These are phyloP conservation scores for Chaetomiaceae sp. DNA, from an alignment of 2,329 filamentous ascomycete species.

Conservation along the genomic window DNA sequence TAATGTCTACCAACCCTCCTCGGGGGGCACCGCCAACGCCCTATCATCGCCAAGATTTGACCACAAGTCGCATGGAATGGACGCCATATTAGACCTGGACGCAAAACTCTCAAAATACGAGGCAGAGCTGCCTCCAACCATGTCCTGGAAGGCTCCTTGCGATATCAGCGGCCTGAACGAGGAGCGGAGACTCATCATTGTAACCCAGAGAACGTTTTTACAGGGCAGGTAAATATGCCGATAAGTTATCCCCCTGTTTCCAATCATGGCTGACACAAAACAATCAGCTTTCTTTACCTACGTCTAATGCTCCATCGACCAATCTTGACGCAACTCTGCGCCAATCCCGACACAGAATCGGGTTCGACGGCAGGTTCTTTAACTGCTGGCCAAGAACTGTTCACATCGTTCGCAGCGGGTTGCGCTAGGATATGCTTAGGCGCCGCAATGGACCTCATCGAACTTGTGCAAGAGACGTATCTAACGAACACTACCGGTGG, in stretches of 20 bases:
- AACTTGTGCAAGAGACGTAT: conserved; percentile 22
- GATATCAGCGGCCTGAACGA: conserved; percentile 15
- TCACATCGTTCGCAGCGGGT: conserved; percentile 17
- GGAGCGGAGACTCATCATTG: conserved; percentile 8
- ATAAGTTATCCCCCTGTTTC: too few species aligned
- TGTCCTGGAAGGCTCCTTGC: conserved; percentile 20
- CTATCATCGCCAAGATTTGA: background rate
- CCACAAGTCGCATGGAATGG: conserved; percentile 15
- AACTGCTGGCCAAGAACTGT: conserved; percentile 12
- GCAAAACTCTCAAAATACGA: conserved; percentile 21
- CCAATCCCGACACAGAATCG: background rate
- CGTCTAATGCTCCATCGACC: conserved; percentile 26
- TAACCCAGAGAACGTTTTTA: conserved; percentile 19
- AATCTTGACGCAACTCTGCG: conserved; percentile 21
- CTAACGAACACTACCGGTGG: conserved; percentile 18
- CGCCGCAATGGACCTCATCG: conserved; percentile 21
- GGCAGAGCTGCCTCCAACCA: conserved; percentile 8
- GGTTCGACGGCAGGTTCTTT: background rate
- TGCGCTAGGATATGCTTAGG: conserved; percentile 22
- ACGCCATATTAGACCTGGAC: conserved; percentile 22
- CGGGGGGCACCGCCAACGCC: background rate
- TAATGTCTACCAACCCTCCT: conserved; percentile 20
- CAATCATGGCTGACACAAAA: background rate
- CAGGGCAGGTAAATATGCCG: conserved; percentile 12
- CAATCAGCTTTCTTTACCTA: conserved; percentile 21